Base-by-base conservation (phyloP, 805 yeast genomes). In the Yarrowia yakushimensis region DNA sequence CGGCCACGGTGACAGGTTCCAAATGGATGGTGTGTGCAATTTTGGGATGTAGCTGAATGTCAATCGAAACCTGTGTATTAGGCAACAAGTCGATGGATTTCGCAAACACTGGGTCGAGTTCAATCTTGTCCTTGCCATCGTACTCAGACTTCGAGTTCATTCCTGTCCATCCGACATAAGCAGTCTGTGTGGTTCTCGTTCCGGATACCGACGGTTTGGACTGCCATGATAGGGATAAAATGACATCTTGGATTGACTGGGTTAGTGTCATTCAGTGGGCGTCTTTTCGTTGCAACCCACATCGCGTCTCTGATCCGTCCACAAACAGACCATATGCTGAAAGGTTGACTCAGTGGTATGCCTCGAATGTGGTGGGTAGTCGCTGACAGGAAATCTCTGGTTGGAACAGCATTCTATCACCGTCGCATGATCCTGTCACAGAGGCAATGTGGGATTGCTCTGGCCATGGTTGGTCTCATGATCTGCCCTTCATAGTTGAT, bases 1-100 rank as follows among this genome's bases (percentile, higher is more conserved):
- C 99, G 5, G 86, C 80, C 1, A 85, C 73, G 0, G 89, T 79
- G 18, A 81, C 74, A 0, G 98, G 98, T 69, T 89, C 97, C 45
- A 93, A 79, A 68, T 82, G 85, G 2, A 92, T 85, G 3, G 84
- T 82, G 6, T 78, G 76, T 0, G 90, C 83, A 41, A 74, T 78
- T n/a, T 80, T 82, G 1, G 78, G 71, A 37, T 81, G 77, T 13
- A 82, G 76, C 62, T 81, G 79, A 60, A 86, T 70, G 36, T 74
- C 77, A 39, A 87, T 64, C 1, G 75, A 71, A 2, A 82, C 74
- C 54, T 68, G 70, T 9, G 78, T 71, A 25, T 74, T 73, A 36
- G 84, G 86, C 3, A 67, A 61, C 4, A 89, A 68, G 0, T 77
- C 78, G 30, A 85, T 69, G 0, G 80, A 68, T 37, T 73, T 76